A percentile compares a stretch with the other conserved stretches of the same genome.
phyloP scores from a whole-genome alignment of 306 rosid genomes.

The Rubus idaeus region DNA sequence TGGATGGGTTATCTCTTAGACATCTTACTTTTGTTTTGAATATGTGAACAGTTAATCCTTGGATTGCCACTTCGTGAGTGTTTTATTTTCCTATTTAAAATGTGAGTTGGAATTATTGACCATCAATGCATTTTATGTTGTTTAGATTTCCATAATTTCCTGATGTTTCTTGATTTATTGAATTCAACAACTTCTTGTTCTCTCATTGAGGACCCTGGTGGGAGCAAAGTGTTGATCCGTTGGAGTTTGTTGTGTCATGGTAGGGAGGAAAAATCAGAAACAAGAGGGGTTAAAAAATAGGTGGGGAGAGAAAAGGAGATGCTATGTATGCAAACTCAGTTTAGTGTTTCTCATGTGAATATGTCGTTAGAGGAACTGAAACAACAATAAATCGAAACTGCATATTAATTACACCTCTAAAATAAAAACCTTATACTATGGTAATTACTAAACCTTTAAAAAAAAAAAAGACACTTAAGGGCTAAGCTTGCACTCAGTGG shows the following conservation, averaged over 20 bases:
- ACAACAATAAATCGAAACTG: not conserved
- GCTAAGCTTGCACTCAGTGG: not conserved
- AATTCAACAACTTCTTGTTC: not conserved
- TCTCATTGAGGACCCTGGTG: not conserved
- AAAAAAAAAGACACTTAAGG: not conserved
- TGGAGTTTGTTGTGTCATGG: not conserved
- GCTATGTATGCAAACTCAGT: not conserved
- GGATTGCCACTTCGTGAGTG: too few relatives aligned
- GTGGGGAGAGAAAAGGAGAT: not conserved
- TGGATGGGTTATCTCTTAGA: too few relatives aligned
- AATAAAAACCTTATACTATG: not conserved
- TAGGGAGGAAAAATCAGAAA: not conserved
- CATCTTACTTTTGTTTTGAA: too few relatives aligned
- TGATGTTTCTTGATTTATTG: not conserved
- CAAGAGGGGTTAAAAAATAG: too few relatives aligned
- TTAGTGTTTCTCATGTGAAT: not conserved
- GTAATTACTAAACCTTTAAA: not conserved
- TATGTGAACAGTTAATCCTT: too few relatives aligned
- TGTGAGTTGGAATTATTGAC: too few relatives aligned
- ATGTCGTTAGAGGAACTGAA: not conserved
- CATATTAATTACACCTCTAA: not conserved
- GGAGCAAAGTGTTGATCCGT: not conserved
- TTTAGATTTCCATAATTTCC: too few relatives aligned
- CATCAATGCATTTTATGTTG: too few relatives aligned
- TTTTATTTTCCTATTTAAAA: too few relatives aligned